Evolutionary conservation across 2,329 filamentous ascomycete species (phyloP).

Genomic region (Kalaharituber pfeilii): DNA sequence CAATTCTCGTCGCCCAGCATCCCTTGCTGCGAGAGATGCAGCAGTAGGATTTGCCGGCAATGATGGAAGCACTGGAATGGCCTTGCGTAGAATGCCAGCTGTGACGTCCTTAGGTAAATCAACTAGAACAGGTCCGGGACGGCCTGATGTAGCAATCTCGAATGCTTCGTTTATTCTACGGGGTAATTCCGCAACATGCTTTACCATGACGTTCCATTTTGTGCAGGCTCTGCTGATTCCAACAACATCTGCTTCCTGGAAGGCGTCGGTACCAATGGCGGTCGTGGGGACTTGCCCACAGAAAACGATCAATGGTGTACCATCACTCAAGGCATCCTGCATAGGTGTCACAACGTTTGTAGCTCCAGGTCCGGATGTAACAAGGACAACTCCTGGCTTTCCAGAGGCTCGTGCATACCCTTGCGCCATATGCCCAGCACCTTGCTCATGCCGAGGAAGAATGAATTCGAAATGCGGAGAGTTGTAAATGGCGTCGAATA

Average conservation of each 20-base stretch:
- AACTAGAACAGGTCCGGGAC: constrained; percentile 85
- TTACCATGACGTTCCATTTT: constrained; percentile 99
- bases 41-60: constrained; percentile 71
- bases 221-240: constrained; percentile 90
- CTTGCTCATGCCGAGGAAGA: constrained; percentile 89
- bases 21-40: constrained; percentile 63
- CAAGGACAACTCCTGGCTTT: constrained; percentile 85
- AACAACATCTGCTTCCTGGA: constrained; percentile 89
- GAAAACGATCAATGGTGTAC: constrained; percentile 92
- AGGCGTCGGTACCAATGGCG: constrained; percentile 85
- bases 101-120: constrained; percentile 96
- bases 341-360: constrained; percentile 95
- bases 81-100: constrained; percentile 60
- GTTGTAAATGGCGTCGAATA: constrained; percentile 98
- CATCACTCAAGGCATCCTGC: constrained; percentile 89
- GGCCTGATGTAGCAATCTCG: constrained; percentile 86
- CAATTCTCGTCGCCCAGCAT: constrained; percentile 55
- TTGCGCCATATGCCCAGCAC: constrained; percentile 95
- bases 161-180: constrained; percentile 94
- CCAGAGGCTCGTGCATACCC: constrained; percentile 89
- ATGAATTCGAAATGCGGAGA: constrained; percentile 93
- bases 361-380: constrained; percentile 89
- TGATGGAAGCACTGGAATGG: constrained; percentile 60
- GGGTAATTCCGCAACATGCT: constrained; percentile 82
- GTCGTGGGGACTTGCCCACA: constrained; percentile 78